A percentile compares a stretch with the other conserved stretches of the same genome.
Evolutionary conservation across 2,329 filamentous ascomycete genomes (phyloP).

Genomic region (Aspergillus carbonarius): DNA sequence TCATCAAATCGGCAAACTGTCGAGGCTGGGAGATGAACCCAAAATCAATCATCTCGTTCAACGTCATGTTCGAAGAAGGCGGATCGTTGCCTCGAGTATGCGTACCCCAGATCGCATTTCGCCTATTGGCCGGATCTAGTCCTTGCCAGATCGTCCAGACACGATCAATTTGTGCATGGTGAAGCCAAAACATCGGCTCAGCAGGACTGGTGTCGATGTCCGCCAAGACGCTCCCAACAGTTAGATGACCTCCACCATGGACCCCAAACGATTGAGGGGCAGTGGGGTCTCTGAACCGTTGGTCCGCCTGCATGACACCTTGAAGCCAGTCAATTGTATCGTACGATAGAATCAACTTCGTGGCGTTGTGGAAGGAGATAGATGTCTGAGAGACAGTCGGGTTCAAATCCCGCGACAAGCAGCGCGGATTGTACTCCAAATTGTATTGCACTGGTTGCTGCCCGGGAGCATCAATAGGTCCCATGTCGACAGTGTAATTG

Average conservation of each 20-base stretch:
- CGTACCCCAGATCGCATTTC: conserved; percentile 6
- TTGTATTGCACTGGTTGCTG: background rate
- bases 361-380: background rate
- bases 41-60: conserved; percentile 8
- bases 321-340: conserved; percentile 7
- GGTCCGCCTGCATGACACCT: conserved; percentile 3
- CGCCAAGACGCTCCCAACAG: conserved; percentile 2
- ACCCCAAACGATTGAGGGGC: background rate
- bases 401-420: conserved; percentile 7
- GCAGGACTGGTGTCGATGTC: conserved; percentile 7
- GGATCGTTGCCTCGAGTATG: background rate
- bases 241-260: conserved; percentile 4
- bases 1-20: background rate
- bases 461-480: background rate
- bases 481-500: conserved; percentile 7
- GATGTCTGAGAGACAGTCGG: background rate
- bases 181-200: conserved; percentile 13
- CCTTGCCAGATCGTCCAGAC: conserved; percentile 12
- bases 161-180: conserved; percentile 14
- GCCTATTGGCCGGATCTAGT: background rate
- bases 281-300: background rate
- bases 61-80: conserved; percentile 6
- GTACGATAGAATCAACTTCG: conserved; percentile 6
- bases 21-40: background rate
- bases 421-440: conserved; percentile 10